Conservation (phyloP, 2,329 filamentous ascomycete genomes). For the Chalara sp. region DNA sequence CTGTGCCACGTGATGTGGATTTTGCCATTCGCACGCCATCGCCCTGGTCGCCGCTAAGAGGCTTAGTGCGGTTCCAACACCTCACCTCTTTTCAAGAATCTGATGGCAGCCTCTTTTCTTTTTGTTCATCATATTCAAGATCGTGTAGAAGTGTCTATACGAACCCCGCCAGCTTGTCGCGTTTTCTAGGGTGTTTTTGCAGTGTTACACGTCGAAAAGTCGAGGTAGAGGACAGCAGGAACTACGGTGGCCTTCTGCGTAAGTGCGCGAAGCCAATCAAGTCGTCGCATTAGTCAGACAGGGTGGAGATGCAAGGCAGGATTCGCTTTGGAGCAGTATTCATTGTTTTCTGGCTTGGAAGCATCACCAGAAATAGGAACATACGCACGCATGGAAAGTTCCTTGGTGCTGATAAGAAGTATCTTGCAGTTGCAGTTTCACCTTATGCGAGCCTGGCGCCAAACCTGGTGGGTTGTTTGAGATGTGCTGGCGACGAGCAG, state of each 20-base stretch:
- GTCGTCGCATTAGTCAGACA: background rate
- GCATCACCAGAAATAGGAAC: background rate
- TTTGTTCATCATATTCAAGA: background rate
- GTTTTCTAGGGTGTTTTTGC: background rate
- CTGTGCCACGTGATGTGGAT: background rate
- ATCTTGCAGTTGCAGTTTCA: too few species aligned
- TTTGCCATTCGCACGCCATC: constrained; percentile 1
- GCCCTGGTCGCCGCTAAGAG: background rate
- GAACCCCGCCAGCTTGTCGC: background rate
- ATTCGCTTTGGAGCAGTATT: background rate
- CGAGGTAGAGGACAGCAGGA: too few species aligned
- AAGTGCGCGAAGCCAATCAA: background rate
- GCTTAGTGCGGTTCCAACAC: background rate
- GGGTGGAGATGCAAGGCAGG: background rate
- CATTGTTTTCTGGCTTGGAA: background rate
- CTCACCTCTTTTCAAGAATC: background rate
- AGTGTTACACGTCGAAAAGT: background rate
- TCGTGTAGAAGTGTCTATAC: background rate
- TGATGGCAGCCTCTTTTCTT: background rate
- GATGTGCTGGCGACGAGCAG: too few species aligned
- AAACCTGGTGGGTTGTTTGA: too few species aligned
- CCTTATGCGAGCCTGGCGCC: too few species aligned
- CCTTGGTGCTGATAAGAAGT: too few species aligned
- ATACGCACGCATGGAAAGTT: background rate
- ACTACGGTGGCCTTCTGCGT: background rate